phyloP scores from a whole-genome alignment of 2,329 filamentous ascomycete species.

The Gliomastix tumulicola region DNA sequence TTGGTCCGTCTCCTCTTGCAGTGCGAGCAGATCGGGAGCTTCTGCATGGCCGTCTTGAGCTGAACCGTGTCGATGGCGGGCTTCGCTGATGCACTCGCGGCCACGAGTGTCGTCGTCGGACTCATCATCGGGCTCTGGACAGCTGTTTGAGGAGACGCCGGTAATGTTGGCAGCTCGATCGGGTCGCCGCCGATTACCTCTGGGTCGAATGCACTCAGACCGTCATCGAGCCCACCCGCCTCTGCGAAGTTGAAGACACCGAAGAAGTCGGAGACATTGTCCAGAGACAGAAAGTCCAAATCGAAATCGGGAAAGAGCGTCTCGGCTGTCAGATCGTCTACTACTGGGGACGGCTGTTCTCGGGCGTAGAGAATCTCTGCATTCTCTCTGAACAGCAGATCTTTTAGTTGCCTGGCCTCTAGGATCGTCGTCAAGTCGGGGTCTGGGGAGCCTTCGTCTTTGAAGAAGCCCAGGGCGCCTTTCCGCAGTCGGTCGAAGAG shows the following conservation, averaged over 20 bases:
- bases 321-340: not conserved
- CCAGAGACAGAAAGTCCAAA: not conserved
- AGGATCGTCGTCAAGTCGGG: not conserved
- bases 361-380: not conserved
- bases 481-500: not conserved
- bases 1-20: not conserved
- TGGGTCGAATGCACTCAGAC: too few relatives aligned
- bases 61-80: not conserved
- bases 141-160: too few relatives aligned
- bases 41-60: not conserved
- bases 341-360: not conserved
- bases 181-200: too few relatives aligned
- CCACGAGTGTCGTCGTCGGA: too few relatives aligned
- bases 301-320: not conserved
- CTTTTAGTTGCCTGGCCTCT: not conserved
- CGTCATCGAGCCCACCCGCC: too few relatives aligned
- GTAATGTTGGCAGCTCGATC: too few relatives aligned
- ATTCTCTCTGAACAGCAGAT: not conserved
- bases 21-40: not conserved
- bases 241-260: too few relatives aligned
- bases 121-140: not conserved
- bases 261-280: not conserved
- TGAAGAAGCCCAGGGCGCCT: not conserved
- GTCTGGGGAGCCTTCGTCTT: not conserved
- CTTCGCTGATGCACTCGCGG: too few relatives aligned